These are phyloP conservation scores for Sclerospora graminicola DNA, from an alignment of 352 stramenopile species.

Conservation along the genomic window DNA sequence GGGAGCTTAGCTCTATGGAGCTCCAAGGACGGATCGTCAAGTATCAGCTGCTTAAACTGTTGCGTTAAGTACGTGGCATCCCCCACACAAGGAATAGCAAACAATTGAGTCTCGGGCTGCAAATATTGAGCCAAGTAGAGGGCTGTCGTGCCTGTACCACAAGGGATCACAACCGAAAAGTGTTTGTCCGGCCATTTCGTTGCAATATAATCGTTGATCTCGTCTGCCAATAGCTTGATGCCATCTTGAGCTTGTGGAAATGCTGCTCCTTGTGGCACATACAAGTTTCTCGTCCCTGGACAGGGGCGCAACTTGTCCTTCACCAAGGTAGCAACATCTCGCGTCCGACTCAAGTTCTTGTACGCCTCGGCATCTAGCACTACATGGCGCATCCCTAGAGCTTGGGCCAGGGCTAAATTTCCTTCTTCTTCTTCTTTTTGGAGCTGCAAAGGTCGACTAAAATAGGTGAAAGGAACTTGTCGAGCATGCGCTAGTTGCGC, in stretches of 20 bases:
- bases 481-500: slow-evolving; percentile 69
- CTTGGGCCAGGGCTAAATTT: slow-evolving; percentile 36
- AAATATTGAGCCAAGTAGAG: slow-evolving; percentile 74
- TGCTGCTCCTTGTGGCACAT: slow-evolving; percentile 64
- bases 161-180: slow-evolving; percentile 61
- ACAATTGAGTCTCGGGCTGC: slow-evolving; percentile 29
- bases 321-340: slow-evolving; percentile 25
- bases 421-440: slow-evolving; percentile 11
- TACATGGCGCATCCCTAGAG: slow-evolving; percentile 62
- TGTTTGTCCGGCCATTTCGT: slow-evolving; percentile 7
- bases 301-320: slow-evolving; percentile 1
- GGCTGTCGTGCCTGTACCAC: slow-evolving; percentile 67
- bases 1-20: slow-evolving; percentile 12
- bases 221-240: slow-evolving; percentile 40
- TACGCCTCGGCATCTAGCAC: slow-evolving; percentile 35
- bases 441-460: slow-evolving; percentile 34
- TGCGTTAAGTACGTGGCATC: slow-evolving; percentile 40
- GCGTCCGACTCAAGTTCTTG: slow-evolving; percentile 27
- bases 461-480: slow-evolving; percentile 77
- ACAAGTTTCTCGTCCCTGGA: slow-evolving; percentile 15
- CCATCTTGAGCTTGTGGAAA: slow-evolving; percentile 50
- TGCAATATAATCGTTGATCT: slow-evolving; percentile 59
- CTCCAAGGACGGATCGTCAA: slow-evolving; percentile 13
- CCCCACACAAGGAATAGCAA: slow-evolving; percentile 65
- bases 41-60: slow-evolving; percentile 39